Evolutionary conservation across 371 early-diverging fungal species (phyloP).

Genomic region (Apophysomyces elegans): DNA sequence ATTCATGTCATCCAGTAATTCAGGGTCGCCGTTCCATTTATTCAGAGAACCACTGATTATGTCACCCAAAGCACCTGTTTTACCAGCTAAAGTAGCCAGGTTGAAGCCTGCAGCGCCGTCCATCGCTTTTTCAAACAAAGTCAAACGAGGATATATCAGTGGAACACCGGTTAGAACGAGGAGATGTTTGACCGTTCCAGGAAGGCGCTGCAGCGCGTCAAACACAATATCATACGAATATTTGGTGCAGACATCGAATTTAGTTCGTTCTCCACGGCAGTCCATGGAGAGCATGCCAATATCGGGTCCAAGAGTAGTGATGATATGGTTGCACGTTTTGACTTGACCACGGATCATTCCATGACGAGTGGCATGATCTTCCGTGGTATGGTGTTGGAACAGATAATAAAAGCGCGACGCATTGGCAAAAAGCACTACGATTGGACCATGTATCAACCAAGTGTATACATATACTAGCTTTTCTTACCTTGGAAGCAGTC

Average conservation of each 20-base stretch:
- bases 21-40: constrained; percentile 80
- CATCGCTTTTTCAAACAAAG: constrained; percentile 68
- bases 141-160: constrained; percentile 76
- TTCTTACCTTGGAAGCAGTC: constrained; percentile 39
- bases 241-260: constrained; percentile 64
- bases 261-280: constrained; percentile 78
- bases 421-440: constrained; percentile 35
- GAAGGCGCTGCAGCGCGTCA: constrained; percentile 51
- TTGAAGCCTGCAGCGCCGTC: constrained; percentile 42
- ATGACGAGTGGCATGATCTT: constrained; percentile 58
- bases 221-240: constrained; percentile 69
- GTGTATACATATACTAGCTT: background rate
- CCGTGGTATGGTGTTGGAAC: constrained; percentile 86
- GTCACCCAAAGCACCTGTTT: constrained; percentile 41
- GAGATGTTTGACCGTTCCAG: constrained; percentile 63
- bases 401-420: constrained; percentile 83
- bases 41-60: constrained; percentile 51
- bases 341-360: constrained; percentile 47
- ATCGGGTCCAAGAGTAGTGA: constrained; percentile 68
- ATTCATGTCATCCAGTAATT: constrained; percentile 80
- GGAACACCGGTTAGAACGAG: constrained; percentile 77
- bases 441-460: background rate
- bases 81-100: constrained; percentile 40
- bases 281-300: constrained; percentile 74
- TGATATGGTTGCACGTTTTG: constrained; percentile 35